Evolutionary conservation across 768 basidiomycete species (phyloP), one percentile per base, ranked within the genome.

Genomic region (Wakefieldia striispora): DNA sequence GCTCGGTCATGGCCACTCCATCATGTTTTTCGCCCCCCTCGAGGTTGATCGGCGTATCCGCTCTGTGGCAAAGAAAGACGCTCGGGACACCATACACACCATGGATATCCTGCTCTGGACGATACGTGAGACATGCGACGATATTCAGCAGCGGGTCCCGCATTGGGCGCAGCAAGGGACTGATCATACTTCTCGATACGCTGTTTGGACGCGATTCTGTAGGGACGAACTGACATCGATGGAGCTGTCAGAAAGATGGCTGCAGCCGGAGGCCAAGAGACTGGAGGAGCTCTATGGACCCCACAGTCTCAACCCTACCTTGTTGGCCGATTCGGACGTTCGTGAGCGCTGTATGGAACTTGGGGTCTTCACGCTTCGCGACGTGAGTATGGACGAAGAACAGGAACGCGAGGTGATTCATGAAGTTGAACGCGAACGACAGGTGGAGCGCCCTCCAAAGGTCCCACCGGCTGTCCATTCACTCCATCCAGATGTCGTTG

Each of bases 361-460:
- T 27, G 63, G 61, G 1, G 17, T 64, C 24, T 26, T 31, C 11
- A 47, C 51, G 4, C 35, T 51, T 0, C 56, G 53, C 1, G 57
- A 63, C 34, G 53, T 50, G 24, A 55, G 47, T 31, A 58, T 75
- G 58, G 72, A 72, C 24, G 76, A 79, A 54, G 79, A 80, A 50
- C 78, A 80, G 50, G 79, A 80, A 45, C 62, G 78, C 21, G 77
- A 80, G 48, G 61, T 80, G 8, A 51, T 58, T 3, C 74, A 75
- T 20, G 78, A 80, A 55, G 61, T 69, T 4, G 76, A 78, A 53
- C 60, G 56, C 6, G 77, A 80, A 49, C 62, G 58, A 10, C 65
- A 77, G 45, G 50, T 71, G 1, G 62, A 75, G 54, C 64, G 74
- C 6, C 72, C 75, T 5, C 55, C 65, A 1, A 60, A 38, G 24